Base-by-base conservation (phyloP, 2,329 filamentous ascomycete genomes). In the Cyphellophora europaea region DNA sequence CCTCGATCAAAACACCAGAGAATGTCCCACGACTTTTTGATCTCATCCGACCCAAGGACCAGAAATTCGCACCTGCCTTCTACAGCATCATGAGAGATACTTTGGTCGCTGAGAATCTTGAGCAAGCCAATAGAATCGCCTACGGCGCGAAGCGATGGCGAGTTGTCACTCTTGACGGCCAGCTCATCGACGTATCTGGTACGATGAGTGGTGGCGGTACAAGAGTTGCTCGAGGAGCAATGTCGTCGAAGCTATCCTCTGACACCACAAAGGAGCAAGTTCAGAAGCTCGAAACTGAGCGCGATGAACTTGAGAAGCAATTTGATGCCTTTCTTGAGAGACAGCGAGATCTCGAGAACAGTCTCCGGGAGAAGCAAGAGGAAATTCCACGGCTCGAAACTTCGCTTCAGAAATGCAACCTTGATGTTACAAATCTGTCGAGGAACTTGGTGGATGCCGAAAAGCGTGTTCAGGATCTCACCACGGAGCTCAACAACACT, bases 131-230 rank as follows among this genome's bases (percentile, higher is more conserved):
- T 59, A 79, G 91, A 30, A 95, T 98, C 47, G 91, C 91, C 5
- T 98, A 96, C 52, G 89, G 91, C 27, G 84, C 84, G 30, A 84
- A 79, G 65, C 71, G 91, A 57, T 98, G 91, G 91, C 79, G 91
- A 45, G 91, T 98, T 3, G 91, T 98, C 27, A 98, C 91, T 0
- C 73, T 98, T 2, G 86, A 88, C 41, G 91, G 91, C 32, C 88
- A 95, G 58, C 72, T 98, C 34, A 96, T 98, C 48, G 91, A 98
- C 63, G 93, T 93, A 56, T 95, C 89, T 1, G 91, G 91, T 69
- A 96, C 91, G 21, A 96, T 98, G 91, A 94, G 85, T 39, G 91
- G 91, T 67, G 91, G 91, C 69, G 91, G 91, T 37, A 89, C 77
- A 30, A 83, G 84, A 11, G 84, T 91, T 37, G 88, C 89, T 50